Conservation (phyloP, 257 asterid species). For the Petunia axillaris region DNA sequence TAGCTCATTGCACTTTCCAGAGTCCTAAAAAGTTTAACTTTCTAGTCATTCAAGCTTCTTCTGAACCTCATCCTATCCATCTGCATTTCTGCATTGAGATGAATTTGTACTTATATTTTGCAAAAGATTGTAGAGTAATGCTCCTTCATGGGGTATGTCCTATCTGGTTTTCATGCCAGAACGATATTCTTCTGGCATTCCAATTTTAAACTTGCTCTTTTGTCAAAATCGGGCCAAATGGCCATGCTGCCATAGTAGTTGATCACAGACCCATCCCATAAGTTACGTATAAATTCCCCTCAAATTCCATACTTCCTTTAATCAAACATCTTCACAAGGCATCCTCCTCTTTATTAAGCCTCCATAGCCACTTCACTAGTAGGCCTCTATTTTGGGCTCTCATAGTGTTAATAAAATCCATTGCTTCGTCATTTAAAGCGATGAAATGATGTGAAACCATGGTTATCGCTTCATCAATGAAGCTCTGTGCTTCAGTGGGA, state of each 20-base stretch:
- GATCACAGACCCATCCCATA: background rate
- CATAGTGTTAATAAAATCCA: too few relatives aligned
- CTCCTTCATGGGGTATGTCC: background rate
- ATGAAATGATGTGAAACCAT: too few relatives aligned
- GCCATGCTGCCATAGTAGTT: background rate
- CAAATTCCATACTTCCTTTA: background rate
- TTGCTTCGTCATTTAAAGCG: too few relatives aligned
- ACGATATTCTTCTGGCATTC: background rate
- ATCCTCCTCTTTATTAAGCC: conserved; percentile 20
- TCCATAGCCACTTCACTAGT: background rate
- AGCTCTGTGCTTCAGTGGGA: too few relatives aligned
- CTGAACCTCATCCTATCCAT: conserved; percentile 9
- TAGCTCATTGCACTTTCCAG: background rate
- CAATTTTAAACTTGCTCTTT: background rate
- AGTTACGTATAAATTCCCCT: conserved; percentile 6
- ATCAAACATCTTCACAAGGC: conserved; percentile 8
- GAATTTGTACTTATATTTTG: background rate
- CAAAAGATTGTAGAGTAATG: conserved; percentile 1
- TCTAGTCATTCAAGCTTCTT: conserved; percentile 13
- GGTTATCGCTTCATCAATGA: too few relatives aligned
- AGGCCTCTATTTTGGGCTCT: conserved; percentile 11
- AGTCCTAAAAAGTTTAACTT: background rate
- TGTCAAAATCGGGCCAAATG: conserved; percentile 5
- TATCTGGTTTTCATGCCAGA: conserved; percentile 11
- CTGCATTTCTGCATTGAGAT: background rate